Evolutionary conservation across 495 filamentous ascomycete species (phyloP).

Genomic region (Paragyromitra xinjiangensis): DNA sequence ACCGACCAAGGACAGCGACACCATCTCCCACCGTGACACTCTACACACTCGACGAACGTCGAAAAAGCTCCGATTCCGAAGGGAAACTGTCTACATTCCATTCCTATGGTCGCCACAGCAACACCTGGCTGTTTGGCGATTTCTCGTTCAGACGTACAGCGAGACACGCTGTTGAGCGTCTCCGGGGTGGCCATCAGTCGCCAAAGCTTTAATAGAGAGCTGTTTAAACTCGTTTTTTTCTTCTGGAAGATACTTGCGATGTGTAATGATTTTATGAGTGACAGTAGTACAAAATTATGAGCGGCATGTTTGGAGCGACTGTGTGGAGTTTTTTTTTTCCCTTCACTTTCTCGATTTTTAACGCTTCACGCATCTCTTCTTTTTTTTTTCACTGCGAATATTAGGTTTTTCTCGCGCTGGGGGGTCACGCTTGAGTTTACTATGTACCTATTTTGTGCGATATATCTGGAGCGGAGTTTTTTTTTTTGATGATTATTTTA

Average conservation of each 20-base stretch:
- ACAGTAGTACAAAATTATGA: neutral
- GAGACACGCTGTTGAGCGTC: neutral
- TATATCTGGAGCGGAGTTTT: constrained; percentile 28
- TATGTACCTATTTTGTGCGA: constrained; percentile 23
- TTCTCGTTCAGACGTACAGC: constrained; percentile 22
- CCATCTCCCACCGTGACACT: neutral
- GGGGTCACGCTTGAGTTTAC: constrained; percentile 26
- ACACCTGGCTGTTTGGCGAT: constrained; percentile 20
- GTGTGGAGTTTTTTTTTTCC: neutral
- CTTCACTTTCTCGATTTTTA: neutral
- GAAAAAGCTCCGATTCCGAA: constrained; percentile 5
- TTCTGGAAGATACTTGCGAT: neutral
- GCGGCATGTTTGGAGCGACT: constrained; percentile 16
- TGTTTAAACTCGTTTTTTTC: neutral
- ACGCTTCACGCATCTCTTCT: neutral
- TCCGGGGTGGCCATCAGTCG: neutral
- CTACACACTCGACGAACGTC: neutral
- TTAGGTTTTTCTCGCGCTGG: constrained; percentile 16
- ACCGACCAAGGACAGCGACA: neutral
- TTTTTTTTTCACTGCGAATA: constrained; percentile 17
- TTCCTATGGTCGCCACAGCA: constrained; percentile 2
- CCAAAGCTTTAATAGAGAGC: neutral
- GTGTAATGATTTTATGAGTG: neutral
- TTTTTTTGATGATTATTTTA: neutral
- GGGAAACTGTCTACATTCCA: neutral